Conservation (phyloP, 1,284 basidiomycete genomes). For the Ganoderma lucidum region DNA sequence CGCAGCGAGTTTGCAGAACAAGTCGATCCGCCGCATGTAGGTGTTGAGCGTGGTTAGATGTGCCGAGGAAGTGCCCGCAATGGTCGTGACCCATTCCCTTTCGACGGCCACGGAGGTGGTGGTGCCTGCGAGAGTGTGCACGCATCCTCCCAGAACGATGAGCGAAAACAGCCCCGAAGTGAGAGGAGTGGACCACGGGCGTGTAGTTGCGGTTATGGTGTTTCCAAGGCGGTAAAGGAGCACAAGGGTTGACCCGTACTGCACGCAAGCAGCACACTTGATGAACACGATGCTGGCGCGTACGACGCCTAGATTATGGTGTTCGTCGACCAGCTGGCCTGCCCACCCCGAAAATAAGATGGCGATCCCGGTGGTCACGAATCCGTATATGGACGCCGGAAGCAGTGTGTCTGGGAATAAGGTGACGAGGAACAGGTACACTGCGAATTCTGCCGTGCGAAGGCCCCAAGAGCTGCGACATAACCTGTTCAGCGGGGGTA, state of each 20-base stretch:
- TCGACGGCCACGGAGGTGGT: conserved; percentile 61
- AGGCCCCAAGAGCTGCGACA: conserved; percentile 50
- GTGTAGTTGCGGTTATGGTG: neutral
- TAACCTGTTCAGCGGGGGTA: too few relatives aligned
- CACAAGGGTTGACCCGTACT: conserved; percentile 49
- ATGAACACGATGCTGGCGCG: conserved; percentile 52
- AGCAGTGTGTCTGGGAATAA: conserved; percentile 58
- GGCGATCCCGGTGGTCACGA: conserved; percentile 49
- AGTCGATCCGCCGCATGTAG: conserved; percentile 58
- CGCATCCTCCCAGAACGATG: conserved; percentile 50
- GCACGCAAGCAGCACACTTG: conserved; percentile 49
- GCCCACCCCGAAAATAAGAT: conserved; percentile 50
- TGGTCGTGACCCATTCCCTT: conserved; percentile 61
- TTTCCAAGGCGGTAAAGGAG: conserved; percentile 30
- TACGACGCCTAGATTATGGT: conserved; percentile 49
- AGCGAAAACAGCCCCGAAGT: conserved; percentile 45
- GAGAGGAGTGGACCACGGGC: conserved; percentile 28
- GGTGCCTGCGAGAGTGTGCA: conserved; percentile 52
- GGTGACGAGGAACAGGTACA: conserved; percentile 55
- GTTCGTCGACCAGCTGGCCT: conserved; percentile 54
- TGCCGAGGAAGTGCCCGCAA: conserved; percentile 45
- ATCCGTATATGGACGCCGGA: conserved; percentile 58
- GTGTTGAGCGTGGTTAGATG: conserved; percentile 47
- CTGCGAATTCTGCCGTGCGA: conserved; percentile 53
- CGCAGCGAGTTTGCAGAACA: conserved; percentile 61